These are phyloP conservation scores for Amborella trichopoda DNA, from an alignment of 164 flowering plant species.

Conservation along the genomic window DNA sequence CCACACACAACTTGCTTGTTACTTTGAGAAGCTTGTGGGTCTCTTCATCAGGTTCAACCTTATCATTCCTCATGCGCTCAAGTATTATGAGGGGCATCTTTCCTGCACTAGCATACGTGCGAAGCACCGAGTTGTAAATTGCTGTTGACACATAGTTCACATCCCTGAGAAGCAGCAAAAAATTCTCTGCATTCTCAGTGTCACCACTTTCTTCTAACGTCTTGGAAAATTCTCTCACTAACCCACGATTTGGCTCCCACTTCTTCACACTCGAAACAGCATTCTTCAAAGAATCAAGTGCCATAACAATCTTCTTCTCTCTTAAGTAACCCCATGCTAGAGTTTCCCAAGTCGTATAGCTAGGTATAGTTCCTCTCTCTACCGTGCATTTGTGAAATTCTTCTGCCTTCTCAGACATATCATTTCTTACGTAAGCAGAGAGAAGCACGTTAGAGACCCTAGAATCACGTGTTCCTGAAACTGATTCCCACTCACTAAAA, in stretches of 20 bases:
- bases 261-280: constrained; percentile 52
- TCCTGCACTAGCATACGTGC: constrained; percentile 68
- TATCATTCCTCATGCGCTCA: constrained; percentile 78
- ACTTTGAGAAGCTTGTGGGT: constrained; percentile 39
- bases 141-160: constrained; percentile 56
- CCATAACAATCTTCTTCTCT: constrained; percentile 30
- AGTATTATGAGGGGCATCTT: constrained; percentile 71
- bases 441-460: constrained; percentile 62
- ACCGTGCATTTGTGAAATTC: constrained; percentile 34
- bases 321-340: constrained; percentile 66
- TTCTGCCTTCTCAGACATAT: constrained; percentile 49
- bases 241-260: constrained; percentile 44
- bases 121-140: constrained; percentile 55
- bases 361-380: constrained; percentile 36
- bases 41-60: constrained; percentile 50
- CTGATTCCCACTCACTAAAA: constrained; percentile 65
- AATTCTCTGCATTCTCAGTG: constrained; percentile 45
- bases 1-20: constrained; percentile 60
- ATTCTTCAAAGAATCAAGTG: constrained; percentile 44
- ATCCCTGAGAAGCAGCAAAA: constrained; percentile 40
- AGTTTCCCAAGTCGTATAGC: constrained; percentile 77
- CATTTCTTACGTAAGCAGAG: constrained; percentile 48
- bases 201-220: constrained; percentile 45
- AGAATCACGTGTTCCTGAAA: constrained; percentile 45
- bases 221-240: constrained; percentile 29